Conservation (phyloP, 495 filamentous ascomycete genomes). For the Trichocladium uniseriatum region DNA sequence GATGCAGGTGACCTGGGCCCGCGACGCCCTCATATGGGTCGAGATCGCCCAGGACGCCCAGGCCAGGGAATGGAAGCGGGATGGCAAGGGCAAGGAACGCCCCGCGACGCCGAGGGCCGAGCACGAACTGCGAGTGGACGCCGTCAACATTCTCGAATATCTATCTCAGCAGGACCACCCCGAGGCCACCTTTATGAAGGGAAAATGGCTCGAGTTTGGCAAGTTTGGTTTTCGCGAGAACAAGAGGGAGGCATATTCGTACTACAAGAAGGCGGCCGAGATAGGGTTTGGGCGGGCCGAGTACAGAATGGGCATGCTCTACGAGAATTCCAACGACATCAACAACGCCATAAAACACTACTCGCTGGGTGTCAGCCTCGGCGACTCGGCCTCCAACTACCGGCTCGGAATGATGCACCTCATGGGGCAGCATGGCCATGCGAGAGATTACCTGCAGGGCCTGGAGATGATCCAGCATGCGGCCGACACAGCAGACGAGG, state of each 20-base stretch:
- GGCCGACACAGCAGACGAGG: constrained; percentile 87
- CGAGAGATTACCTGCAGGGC: constrained; percentile 67
- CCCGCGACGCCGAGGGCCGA: constrained; percentile 75
- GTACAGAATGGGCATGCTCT: constrained; percentile 97
- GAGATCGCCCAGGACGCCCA: constrained; percentile 68
- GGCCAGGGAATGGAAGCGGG: constrained; percentile 49
- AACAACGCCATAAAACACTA: constrained; percentile 88
- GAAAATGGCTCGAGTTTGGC: constrained; percentile 97
- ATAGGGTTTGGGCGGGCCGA: constrained; percentile 89
- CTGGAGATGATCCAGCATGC: constrained; percentile 73
- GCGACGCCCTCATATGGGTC: constrained; percentile 82
- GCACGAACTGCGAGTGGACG: constrained; percentile 77
- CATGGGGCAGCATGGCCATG: constrained; percentile 83
- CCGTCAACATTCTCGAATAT: constrained; percentile 83
- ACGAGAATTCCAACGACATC: constrained; percentile 84
- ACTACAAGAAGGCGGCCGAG: constrained; percentile 77
- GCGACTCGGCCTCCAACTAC: constrained; percentile 90
- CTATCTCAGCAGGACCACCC: constrained; percentile 86
- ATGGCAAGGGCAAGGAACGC: constrained; percentile 52
- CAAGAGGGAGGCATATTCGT: constrained; percentile 86
- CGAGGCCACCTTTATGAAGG: constrained; percentile 86
- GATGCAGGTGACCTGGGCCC: constrained; percentile 94
- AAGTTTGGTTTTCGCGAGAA: constrained; percentile 84
- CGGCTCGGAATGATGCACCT: constrained; percentile 96
- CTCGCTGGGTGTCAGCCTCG: constrained; percentile 59